Conservation (phyloP, 2,329 filamentous ascomycete species). For the Aspergillus sp. region DNA sequence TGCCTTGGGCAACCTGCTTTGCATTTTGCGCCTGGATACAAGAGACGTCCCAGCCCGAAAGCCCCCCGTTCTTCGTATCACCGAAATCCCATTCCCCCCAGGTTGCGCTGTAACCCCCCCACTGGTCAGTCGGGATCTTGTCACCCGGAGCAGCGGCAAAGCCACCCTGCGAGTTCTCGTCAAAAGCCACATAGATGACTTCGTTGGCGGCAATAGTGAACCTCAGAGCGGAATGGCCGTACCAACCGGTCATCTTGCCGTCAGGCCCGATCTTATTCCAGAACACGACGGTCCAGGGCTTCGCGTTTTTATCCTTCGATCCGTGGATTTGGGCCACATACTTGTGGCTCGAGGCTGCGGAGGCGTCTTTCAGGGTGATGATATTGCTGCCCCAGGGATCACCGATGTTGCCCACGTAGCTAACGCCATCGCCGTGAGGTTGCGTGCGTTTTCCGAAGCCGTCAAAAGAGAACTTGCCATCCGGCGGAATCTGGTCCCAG, state of each 20-base stretch:
- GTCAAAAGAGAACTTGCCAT: conserved; percentile 12
- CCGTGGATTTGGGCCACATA: conserved; percentile 30
- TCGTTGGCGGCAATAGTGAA: conserved; percentile 25
- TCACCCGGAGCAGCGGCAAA: conserved; percentile 26
- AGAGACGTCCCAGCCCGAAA: conserved; percentile 36
- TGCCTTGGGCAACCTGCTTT: conserved; percentile 19
- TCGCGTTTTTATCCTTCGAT: conserved; percentile 10
- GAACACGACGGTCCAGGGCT: conserved; percentile 27
- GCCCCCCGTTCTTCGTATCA: conserved; percentile 23
- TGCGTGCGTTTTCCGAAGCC: conserved; percentile 27
- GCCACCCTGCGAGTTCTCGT: conserved; percentile 30
- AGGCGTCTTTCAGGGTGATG: conserved; percentile 23
- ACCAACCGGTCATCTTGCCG: conserved; percentile 30
- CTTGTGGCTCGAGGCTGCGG: conserved; percentile 25
- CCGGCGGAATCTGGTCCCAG: conserved; percentile 18
- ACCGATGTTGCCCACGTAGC: conserved; percentile 31
- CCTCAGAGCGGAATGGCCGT: conserved; percentile 24
- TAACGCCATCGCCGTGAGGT: conserved; percentile 12
- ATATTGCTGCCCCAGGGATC: conserved; percentile 36
- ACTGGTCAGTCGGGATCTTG: conserved; percentile 19
- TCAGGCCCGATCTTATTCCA: conserved; percentile 36
- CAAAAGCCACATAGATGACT: conserved; percentile 30
- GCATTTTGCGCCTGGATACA: conserved; percentile 26
- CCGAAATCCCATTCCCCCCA: conserved; percentile 36
- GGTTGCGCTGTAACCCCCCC: conserved; percentile 28